Conservation (phyloP, 192 early-diverging fungal species). For the Linnemannia schmuckeri region DNA sequence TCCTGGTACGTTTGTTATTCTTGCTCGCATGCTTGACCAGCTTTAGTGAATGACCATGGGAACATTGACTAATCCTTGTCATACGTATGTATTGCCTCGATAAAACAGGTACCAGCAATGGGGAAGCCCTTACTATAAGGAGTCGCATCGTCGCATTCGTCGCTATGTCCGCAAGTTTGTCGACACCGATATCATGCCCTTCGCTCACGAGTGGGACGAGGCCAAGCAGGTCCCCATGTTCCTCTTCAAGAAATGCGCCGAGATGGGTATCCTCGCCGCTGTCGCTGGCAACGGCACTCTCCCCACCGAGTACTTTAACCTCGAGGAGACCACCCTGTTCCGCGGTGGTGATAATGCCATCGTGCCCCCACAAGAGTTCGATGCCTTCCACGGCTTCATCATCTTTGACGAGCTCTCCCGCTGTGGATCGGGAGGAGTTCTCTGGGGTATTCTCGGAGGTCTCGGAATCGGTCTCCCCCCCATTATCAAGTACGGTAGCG, state of each 20-base stretch:
- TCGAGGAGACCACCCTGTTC: constrained; percentile 42
- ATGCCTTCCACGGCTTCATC: constrained; percentile 81
- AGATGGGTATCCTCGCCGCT: constrained; percentile 79
- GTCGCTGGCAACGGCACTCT: constrained; percentile 64
- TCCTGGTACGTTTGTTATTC: constrained; percentile 71
- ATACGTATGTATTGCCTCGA: not conserved
- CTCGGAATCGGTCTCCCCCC: constrained; percentile 83
- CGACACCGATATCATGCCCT: constrained; percentile 84
- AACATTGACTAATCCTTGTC: not conserved
- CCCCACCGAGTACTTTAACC: constrained; percentile 41
- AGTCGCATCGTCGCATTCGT: constrained; percentile 75
- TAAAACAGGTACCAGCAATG: constrained; percentile 65
- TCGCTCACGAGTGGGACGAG: constrained; percentile 86
- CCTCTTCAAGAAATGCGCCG: constrained; percentile 79
- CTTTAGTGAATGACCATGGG: too few relatives aligned
- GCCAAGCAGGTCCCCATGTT: constrained; percentile 80
- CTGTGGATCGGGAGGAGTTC: constrained; percentile 83
- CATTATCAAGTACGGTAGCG: constrained; percentile 76
- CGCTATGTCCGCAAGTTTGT: constrained; percentile 77
- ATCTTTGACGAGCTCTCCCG: constrained; percentile 85
- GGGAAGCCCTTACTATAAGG: constrained; percentile 84
- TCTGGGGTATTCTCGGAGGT: constrained; percentile 85
- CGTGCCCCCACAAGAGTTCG: constrained; percentile 68
- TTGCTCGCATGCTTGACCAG: not conserved
- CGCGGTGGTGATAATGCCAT: constrained; percentile 48